Evolutionary conservation across 148 eudicot species (phyloP), one percentile per base, ranked within the genome.

Genomic region (Linanthus parryae): DNA sequence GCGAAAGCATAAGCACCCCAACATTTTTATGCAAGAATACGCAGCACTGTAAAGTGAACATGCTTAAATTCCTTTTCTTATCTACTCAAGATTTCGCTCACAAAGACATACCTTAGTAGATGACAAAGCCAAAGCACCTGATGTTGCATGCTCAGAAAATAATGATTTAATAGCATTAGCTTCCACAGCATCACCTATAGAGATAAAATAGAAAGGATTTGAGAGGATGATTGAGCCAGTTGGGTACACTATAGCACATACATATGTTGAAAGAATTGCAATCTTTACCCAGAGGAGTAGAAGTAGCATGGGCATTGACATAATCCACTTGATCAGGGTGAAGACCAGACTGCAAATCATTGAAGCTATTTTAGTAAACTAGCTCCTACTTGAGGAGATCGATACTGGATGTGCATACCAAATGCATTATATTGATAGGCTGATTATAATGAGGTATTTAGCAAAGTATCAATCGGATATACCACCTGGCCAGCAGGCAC

Each of bases 221-320:
- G n/a, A n/a, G n/a, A n/a, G n/a, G n/a, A n/a, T n/a, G n/a, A n/a
- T n/a, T n/a, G n/a, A n/a, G n/a, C n/a, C n/a, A n/a, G n/a, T n/a
- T n/a, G n/a, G n/a, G n/a, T n/a, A n/a, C n/a, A n/a, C n/a, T n/a
- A 48, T 20, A 54, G 20, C 20, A 31, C 12, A 36, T 23, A 42
- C 33, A 43, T 24, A 42, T 42, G 30, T 20, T 14, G 50, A 3
- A 40, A 45, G 46, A 44, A 34, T 44, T 22, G 13, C 25, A 47
- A 26, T 50, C 49, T 49, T 60, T 77, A 76, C 97, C 97, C 49
- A 91, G 55, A 53, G 98, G 94, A 33, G 98, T 91, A 58, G 98
- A 91, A 28, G 98, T 91, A 71, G 98, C 98, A 77, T 91, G 98
- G 20, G 98, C 98, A 79, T 91, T 91, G 40, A 87, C 67, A 63